Evolutionary conservation across 208 protist genomes (phyloP), one percentile per base, ranked within the genome.

Genomic region (Leishmania arabica): DNA sequence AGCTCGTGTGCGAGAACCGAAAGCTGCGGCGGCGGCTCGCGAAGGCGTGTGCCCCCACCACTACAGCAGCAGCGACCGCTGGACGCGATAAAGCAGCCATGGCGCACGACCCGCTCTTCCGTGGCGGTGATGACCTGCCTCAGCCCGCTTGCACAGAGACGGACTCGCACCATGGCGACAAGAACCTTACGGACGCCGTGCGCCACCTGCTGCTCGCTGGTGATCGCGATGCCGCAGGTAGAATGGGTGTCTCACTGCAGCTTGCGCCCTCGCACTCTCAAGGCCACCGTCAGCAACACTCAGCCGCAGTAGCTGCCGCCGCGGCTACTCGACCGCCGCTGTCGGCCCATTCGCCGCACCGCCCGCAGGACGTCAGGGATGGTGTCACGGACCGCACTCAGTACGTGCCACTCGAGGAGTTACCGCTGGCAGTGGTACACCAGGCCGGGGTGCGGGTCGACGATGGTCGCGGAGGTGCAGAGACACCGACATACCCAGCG

Each of bases 1-100:
- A 58, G 34, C 78, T 96, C 2, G 62, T 91, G n/a, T 40, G 81
- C 13, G 88, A 94, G 37, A 96, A 96, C 74, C 80, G 82, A 40
- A 68, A 53, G 40, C 75, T 96, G 76, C 81, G 81, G 21, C 77
- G 80, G 54, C 80, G 81, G 5, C 64, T 86, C 1, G 27, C 17
- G 37, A 77, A 78, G 51, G 77, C 75, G 80, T 73, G 4, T 34
- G 65, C 65, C 40, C 58, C 53, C n/a, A 11, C n/a, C 42, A 49
- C 8, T 49, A 37, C 70, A 19, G 45, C 45, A n/a, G 34, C 37
- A 45, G 7, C 66, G 40, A 27, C 40, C 40, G 13, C 40, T 47
- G 4, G 40, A 49, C 40, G 54, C 40, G 60, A 53, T 40, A 27
- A 77, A 71, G 66, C 66, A 15, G 40, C 40, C 34, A 31, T 71